These are phyloP conservation scores for Nyssa sinensis DNA, from an alignment of 148 eudicot species.

Conservation along the genomic window DNA sequence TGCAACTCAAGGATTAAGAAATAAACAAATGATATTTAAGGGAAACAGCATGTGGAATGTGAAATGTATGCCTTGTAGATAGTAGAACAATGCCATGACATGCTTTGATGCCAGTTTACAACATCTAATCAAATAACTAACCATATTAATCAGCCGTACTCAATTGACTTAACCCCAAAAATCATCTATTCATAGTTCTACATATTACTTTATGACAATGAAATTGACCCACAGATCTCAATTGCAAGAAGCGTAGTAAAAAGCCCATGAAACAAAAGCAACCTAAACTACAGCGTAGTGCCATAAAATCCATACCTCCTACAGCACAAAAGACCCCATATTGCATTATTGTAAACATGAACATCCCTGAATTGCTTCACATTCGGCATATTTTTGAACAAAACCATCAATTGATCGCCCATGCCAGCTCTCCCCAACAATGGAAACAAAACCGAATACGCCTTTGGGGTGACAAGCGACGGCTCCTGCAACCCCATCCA, in stretches of 20 bases:
- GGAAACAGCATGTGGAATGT: not conserved
- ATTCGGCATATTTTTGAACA: constrained; percentile 70
- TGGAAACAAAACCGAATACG: constrained; percentile 70
- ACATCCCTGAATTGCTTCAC: constrained; percentile 60
- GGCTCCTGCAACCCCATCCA: constrained; percentile 92
- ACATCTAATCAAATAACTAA: too few relatives aligned
- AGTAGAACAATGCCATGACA: not conserved
- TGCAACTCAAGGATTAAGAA: not conserved
- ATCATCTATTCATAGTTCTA: too few relatives aligned
- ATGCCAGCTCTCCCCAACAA: constrained; percentile 61
- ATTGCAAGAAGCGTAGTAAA: too few relatives aligned
- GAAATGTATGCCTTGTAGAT: not conserved
- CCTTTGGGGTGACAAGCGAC: constrained; percentile 54
- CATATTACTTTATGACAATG: too few relatives aligned
- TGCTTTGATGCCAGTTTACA: not conserved
- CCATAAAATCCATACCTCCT: constrained; percentile 52
- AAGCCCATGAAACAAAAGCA: not conserved
- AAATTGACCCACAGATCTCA: too few relatives aligned
- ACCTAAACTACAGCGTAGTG: not conserved
- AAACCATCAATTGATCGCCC: constrained; percentile 64
- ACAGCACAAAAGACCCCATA: constrained; percentile 63
- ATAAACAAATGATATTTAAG: not conserved
- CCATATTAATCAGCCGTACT: too few relatives aligned
- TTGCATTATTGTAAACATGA: constrained; percentile 82
- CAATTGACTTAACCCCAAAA: too few relatives aligned